A percentile compares a stretch with the other conserved stretches of the same genome.
Evolutionary conservation across 805 yeast genomes (phyloP).

Genomic region (Myxozyma monticola): DNA sequence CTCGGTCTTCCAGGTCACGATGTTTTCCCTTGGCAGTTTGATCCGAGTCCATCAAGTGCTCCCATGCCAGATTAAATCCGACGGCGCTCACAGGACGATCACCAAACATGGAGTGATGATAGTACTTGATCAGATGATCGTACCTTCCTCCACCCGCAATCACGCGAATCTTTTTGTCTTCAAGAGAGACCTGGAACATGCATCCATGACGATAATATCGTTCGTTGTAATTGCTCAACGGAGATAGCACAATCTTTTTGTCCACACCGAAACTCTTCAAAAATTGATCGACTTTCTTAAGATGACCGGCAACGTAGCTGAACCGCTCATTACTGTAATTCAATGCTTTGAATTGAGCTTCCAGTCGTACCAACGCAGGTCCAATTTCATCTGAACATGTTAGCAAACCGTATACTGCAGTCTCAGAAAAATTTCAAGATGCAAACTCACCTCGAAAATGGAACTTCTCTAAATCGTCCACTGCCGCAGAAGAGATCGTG

Average conservation of each 20-base stretch:
- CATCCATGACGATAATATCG: constrained; percentile 76
- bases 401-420: constrained; percentile 47
- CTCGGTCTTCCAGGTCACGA: neutral
- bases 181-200: constrained; percentile 84
- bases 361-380: too few relatives aligned
- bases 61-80: constrained; percentile 83
- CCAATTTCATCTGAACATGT: constrained; percentile 57
- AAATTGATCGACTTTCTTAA: constrained; percentile 57
- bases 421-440: too few relatives aligned
- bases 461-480: constrained; percentile 78
- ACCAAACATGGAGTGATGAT: constrained; percentile 56
- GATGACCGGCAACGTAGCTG: constrained; percentile 61
- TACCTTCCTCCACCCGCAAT: constrained; percentile 95
- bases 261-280: constrained; percentile 60
- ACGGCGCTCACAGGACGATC: constrained; percentile 59
- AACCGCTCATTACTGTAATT: constrained; percentile 62
- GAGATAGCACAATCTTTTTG: constrained; percentile 63
- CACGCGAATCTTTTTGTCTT: constrained; percentile 52
- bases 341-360: constrained; percentile 11
- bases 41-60: constrained; percentile 53
- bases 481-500: constrained; percentile 74
- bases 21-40: constrained; percentile 23
- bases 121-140: constrained; percentile 65
- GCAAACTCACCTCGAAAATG: constrained; percentile 57
- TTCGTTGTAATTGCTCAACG: constrained; percentile 80